Percentiles rank a stretch among this genome's conserved stretches.
Evolutionary conservation across 495 filamentous ascomycete genomes (phyloP).

Genomic region (Penicillium herquei): DNA sequence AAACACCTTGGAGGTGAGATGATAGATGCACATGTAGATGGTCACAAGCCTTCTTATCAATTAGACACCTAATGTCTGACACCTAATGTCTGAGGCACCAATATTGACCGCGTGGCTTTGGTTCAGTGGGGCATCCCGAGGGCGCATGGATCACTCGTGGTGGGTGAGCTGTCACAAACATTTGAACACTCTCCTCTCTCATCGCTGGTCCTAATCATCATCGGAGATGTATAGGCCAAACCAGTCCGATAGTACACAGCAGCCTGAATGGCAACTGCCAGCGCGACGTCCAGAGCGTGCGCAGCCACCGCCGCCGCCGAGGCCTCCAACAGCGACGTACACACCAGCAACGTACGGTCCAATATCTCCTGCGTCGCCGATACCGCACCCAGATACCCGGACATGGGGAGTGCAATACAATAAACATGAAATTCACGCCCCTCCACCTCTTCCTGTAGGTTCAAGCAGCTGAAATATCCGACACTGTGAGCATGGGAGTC

Average conservation of each 20-base stretch:
- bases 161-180: no score
- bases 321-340: conserved; percentile 29
- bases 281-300: conserved; percentile 16
- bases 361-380: conserved; percentile 27
- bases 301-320: conserved; percentile 19
- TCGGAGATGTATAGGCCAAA: conserved; percentile 29
- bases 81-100: no score
- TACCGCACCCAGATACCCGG: conserved; percentile 32
- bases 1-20: no score
- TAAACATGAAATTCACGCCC: conserved; percentile 30
- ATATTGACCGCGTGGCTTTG: no score
- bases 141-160: no score
- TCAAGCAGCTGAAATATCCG: no score
- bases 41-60: no score
- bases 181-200: not conserved
- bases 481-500: not conserved
- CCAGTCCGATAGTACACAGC: conserved; percentile 19
- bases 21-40: no score
- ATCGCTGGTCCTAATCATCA: not conserved
- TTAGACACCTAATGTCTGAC: no score
- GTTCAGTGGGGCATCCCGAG: no score
- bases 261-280: conserved; percentile 46
- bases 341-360: conserved; percentile 41
- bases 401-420: conserved; percentile 49
- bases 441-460: conserved; percentile 51